phyloP scores from a whole-genome alignment of 2,329 filamentous ascomycete species.

The Colletotrichum sp. region DNA sequence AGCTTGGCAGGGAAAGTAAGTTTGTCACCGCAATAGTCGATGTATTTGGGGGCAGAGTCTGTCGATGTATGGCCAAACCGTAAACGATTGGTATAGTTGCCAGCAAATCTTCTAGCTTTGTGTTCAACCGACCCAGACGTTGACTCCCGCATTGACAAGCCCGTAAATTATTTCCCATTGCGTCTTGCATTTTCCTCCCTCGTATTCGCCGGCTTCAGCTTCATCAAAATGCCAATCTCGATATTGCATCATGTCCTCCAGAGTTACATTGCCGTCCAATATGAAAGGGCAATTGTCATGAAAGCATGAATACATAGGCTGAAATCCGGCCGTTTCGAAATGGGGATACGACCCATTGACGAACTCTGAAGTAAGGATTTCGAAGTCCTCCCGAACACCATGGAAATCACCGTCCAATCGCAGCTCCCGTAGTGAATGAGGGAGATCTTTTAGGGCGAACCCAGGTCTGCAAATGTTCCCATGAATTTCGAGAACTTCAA shows the following conservation, averaged over 20 bases:
- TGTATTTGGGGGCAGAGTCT: no score
- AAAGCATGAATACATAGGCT: neutral
- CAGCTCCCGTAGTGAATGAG: neutral
- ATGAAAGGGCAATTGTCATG: neutral
- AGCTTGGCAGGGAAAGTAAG: neutral
- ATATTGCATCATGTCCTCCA: neutral
- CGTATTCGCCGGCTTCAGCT: neutral
- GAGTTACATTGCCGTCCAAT: neutral
- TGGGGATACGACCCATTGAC: neutral
- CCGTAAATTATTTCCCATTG: neutral
- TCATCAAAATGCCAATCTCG: neutral
- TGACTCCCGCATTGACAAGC: neutral
- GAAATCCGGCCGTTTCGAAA: neutral
- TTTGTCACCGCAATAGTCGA: neutral
- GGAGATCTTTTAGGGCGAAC: neutral
- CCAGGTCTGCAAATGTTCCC: neutral
- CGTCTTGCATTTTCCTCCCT: neutral
- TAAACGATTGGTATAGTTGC: neutral
- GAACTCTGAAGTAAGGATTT: neutral
- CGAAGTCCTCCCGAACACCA: neutral
- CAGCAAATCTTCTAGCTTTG: fast-evolving
- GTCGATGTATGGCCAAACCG: fast-evolving
- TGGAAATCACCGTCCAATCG: neutral
- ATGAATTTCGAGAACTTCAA: neutral
- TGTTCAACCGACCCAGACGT: neutral